Evolutionary conservation across 2,329 filamentous ascomycete species (phyloP), one percentile per base, ranked within the genome.

Genomic region (Canariomyces notabilis): DNA sequence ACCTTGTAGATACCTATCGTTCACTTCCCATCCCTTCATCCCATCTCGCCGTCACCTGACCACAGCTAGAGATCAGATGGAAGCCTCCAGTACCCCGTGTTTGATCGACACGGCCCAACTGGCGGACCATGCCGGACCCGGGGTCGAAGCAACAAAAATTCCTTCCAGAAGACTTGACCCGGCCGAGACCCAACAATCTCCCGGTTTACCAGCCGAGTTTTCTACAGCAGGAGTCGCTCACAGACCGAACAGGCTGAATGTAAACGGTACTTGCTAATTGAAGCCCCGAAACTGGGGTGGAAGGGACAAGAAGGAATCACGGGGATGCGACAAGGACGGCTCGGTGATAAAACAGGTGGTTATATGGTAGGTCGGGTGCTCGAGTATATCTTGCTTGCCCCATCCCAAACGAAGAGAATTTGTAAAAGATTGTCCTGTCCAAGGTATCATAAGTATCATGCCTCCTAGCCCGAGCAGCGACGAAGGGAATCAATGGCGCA

Each of bases 51-150:
- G n/a, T n/a, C n/a, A n/a, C n/a, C n/a, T n/a, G n/a, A n/a, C n/a
- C n/a, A n/a, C n/a, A n/a, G 11, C 15, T 9, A 23, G 6, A 33
- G 8, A 35, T 31, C 44, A 31, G 14, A 14, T 35, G 34, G 19
- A 14, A 22, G 26, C 19, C 16, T 21, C 22, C 23, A 29, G 16
- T 22, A 37, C 40, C 32, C 36, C 32, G 5, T 5, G 49, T 51
- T 46, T 51, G 49, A 48, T 51, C 45, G 42, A 22, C 49, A 15
- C 42, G 45, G 44, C 33, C n/a, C 20, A n/a, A 34, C 6, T 12
- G 18, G 15, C 31, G 29, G 33, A 23, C 20, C 14, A 16, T 22
- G 20, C 12, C 2, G 14, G 12, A 14, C 21, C 5, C 14, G 16
- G 7, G 3, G 11, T 38, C 19, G 16, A 39, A 45, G 19, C 35